Evolutionary conservation across 2,329 filamentous ascomycete species (phyloP), one percentile per base, ranked within the genome.

Genomic region (Camillea tinctor): DNA sequence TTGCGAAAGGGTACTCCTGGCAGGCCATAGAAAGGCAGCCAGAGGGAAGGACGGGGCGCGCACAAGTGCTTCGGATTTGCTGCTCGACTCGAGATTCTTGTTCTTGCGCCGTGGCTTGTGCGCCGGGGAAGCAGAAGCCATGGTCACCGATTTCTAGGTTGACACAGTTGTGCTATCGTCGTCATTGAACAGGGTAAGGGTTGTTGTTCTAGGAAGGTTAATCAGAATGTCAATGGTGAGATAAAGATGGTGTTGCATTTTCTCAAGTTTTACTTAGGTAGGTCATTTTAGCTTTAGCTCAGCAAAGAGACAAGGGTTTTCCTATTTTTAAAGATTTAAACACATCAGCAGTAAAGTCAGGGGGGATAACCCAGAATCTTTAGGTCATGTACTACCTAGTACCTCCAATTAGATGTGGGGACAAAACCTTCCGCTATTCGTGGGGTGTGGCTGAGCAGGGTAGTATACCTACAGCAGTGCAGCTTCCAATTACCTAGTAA

Each of bases 21-120:
- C 91, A 55, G 93, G 93, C 92, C 94, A 97, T 55, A 99, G 84
- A 72, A 99, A 94, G n/a, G 93, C 89, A 1, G 92, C 93, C 21
- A 99, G 84, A 49, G 95, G 94, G 72, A 97, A 98, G 3, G 91
- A 86, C 30, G 94, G 94, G 50, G 80, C 76, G 54, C 82, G 80
- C 55, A 83, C 75, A 57, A 84, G 75, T 55, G 78, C 73, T 64
- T 84, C 82, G 57, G 72, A 66, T 57, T 75, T 73, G 60, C 68
- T 64, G 58, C 68, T 67, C 70, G 68, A 66, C 66, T 77, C 75
- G 63, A 77, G 76, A 69, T 83, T 85, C 73, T 82, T 87, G 61
- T 72, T 70, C 76, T 81, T 86, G 72, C 84, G 84, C 75, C 85
- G 78, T 54, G 85, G 80, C 71, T 87, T 88, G 69, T 86, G 85